phyloP scores from a whole-genome alignment of 106 monocot species.

The Chionographis japonica region DNA sequence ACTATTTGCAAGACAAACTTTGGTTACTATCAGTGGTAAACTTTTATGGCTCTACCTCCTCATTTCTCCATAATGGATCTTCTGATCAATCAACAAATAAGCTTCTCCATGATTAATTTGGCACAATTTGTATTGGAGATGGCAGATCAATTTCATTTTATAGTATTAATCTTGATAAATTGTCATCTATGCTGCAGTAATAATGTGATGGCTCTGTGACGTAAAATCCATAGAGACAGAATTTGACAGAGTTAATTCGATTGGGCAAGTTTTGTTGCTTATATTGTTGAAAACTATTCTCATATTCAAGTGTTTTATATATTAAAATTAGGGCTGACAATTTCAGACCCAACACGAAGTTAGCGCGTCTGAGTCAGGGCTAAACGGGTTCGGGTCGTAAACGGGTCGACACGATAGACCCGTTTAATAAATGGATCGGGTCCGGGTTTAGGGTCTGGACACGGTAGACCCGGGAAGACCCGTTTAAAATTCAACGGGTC shows the following conservation, averaged over 20 bases:
- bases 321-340: too few species aligned
- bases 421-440: too few species aligned
- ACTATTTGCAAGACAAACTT: constrained; percentile 53
- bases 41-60: not conserved
- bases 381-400: too few species aligned
- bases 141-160: not conserved
- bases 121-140: too few species aligned
- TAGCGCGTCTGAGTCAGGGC: too few species aligned
- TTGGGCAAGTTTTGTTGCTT: constrained; percentile 66
- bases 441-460: too few species aligned
- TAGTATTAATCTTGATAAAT: not conserved
- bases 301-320: too few species aligned
- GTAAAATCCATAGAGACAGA: constrained; percentile 67
- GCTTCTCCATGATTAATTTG: not conserved
- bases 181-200: constrained; percentile 49
- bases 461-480: too few species aligned
- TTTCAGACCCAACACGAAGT: too few species aligned
- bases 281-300: not conserved
- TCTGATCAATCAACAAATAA: not conserved
- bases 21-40: constrained; percentile 94
- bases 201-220: constrained; percentile 89
- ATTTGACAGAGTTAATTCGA: constrained; percentile 69
- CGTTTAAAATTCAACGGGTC: too few species aligned
- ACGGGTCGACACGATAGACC: too few species aligned
- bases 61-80: not conserved